Conservation (phyloP, 176 grass and related monocot genomes). For the Puya raimondii region DNA sequence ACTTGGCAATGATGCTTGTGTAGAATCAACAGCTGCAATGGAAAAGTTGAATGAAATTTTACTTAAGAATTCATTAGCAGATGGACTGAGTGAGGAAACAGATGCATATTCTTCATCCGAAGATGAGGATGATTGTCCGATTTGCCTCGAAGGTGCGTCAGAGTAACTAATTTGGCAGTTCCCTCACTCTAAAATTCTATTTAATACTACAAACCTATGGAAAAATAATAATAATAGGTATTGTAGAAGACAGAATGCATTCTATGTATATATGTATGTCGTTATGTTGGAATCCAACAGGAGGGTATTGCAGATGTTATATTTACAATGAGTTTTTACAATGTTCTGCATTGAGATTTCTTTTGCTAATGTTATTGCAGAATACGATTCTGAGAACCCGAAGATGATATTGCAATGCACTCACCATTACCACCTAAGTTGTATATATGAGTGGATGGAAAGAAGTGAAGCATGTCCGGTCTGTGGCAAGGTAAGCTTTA, state of each 20-base stretch:
- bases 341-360: too few species aligned
- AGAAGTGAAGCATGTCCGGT: slow-evolving; percentile 60
- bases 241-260: too few species aligned
- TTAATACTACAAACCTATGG: not conserved
- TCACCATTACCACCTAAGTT: slow-evolving; percentile 69
- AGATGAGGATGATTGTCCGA: slow-evolving; percentile 54
- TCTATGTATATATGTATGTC: too few species aligned
- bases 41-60: slow-evolving; percentile 20
- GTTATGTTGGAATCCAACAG: too few species aligned
- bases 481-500: slow-evolving; percentile 41
- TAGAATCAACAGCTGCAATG: slow-evolving; percentile 16
- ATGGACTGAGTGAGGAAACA: slow-evolving; percentile 10
- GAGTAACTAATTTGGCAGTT: not conserved
- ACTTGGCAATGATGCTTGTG: slow-evolving; percentile 22
- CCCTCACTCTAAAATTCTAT: too few species aligned
- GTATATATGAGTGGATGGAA: slow-evolving; percentile 91
- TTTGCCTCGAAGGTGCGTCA: slow-evolving; percentile 65
- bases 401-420: slow-evolving; percentile 52
- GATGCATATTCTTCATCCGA: slow-evolving; percentile 26
- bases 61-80: slow-evolving; percentile 22
- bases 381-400: slow-evolving; percentile 55
- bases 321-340: not conserved
- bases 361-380: slow-evolving; percentile 21
- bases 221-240: not conserved
- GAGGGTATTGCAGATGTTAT: not conserved